A percentile compares a stretch with the other conserved stretches of the same genome.
Evolutionary conservation across 768 basidiomycete species (phyloP).

Genomic region (Clitopilus hobsonii): DNA sequence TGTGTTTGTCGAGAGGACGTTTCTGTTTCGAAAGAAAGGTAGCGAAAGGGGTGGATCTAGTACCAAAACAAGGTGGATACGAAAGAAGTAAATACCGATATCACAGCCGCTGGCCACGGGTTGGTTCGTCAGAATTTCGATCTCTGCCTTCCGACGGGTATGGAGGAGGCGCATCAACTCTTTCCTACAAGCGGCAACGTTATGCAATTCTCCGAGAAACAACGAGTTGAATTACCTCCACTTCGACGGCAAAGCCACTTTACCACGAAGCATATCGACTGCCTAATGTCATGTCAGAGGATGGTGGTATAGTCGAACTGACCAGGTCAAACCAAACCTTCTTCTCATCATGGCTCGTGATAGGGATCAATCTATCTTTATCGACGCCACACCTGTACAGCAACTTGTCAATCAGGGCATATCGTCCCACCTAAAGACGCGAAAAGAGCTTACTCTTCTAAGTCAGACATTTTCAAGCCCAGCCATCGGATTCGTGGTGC

Average conservation of each 20-base stretch:
- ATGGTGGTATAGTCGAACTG: no score
- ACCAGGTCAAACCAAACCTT: no score
- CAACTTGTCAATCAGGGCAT: no score
- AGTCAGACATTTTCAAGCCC: conserved; percentile 69
- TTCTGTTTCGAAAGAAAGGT: conserved; percentile 1
- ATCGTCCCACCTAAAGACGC: no score
- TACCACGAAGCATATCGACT: neutral
- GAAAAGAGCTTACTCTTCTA: conserved; percentile 49
- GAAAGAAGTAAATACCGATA: neutral
- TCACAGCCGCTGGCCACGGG: conserved; percentile 1
- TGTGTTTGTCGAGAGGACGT: conserved; percentile 16
- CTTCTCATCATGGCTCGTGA: conserved; percentile 66
- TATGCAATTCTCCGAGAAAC: neutral
- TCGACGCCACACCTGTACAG: conserved; percentile 53
- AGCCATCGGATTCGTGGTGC: conserved; percentile 74
- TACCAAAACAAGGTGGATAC: no score
- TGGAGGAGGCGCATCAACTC: conserved; percentile 81
- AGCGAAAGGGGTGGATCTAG: no score
- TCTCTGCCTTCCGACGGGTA: conserved; percentile 87
- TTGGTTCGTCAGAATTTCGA: conserved; percentile 53
- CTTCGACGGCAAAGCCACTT: conserved; percentile 29
- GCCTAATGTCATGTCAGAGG: neutral
- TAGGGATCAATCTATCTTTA: conserved; percentile 58
- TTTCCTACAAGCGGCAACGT: conserved; percentile 41
- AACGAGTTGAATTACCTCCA: conserved; percentile 54